Evolutionary conservation across 1,284 basidiomycete genomes (phyloP).

Genomic region (Ceratobasidium sp.): DNA sequence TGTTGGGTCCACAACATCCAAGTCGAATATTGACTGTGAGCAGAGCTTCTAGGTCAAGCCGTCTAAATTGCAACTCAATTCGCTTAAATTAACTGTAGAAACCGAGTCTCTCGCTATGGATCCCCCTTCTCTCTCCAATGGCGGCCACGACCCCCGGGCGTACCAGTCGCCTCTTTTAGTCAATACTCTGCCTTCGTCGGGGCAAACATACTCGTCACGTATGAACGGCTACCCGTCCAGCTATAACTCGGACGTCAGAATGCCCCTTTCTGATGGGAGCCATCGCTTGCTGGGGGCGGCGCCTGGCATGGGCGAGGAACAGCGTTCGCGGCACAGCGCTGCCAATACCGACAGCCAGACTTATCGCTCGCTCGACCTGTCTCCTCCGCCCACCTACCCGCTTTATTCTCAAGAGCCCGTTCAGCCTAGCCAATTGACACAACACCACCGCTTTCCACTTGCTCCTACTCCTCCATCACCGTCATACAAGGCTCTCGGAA

Average conservation of each 20-base stretch:
- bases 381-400: neutral
- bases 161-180: constrained; percentile 8
- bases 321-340: neutral
- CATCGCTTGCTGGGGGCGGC: neutral
- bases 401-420: constrained; percentile 9
- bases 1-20: neutral
- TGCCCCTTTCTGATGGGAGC: neutral
- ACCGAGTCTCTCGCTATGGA: neutral
- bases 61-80: neutral
- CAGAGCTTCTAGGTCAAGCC: neutral
- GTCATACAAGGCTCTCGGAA: constrained; percentile 46
- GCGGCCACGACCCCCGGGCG: constrained; percentile 19
- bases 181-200: neutral
- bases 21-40: neutral
- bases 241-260: neutral
- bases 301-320: neutral
- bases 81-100: neutral
- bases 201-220: constrained; percentile 7
- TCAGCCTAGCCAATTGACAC: neutral
- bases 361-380: neutral
- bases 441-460: neutral
- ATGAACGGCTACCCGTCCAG: constrained; percentile 1
- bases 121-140: constrained; percentile 4
- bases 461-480: constrained; percentile 34
- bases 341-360: neutral